These are phyloP conservation scores for Colletotrichum melonis DNA, from an alignment of 2,329 filamentous ascomycete genomes.

Conservation along the genomic window DNA sequence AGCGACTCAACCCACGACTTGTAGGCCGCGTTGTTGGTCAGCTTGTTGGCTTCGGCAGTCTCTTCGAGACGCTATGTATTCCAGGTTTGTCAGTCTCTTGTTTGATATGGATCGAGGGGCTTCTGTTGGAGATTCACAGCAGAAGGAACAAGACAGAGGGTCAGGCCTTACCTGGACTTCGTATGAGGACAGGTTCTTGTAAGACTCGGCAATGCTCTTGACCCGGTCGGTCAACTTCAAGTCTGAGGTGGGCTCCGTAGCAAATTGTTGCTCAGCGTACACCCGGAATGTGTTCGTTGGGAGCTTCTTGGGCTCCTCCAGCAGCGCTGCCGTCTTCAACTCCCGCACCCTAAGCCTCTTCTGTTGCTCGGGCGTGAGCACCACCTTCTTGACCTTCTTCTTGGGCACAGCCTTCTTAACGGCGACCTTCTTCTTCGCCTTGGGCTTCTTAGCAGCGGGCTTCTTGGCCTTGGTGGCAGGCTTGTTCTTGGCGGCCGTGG, in stretches of 20 bases:
- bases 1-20: constrained; percentile 62
- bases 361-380: constrained; percentile 52
- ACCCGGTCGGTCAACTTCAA: constrained; percentile 3
- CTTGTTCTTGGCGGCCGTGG: constrained; percentile 40
- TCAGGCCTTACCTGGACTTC: constrained; percentile 57
- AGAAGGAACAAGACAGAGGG: background rate
- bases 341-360: constrained; percentile 44
- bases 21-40: constrained; percentile 51
- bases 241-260: background rate
- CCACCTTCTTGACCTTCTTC: constrained; percentile 50
- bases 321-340: constrained; percentile 55
- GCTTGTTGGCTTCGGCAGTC: constrained; percentile 51
- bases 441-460: constrained; percentile 28
- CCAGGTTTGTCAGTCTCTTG: background rate
- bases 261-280: constrained; percentile 40
- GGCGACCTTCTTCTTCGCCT: constrained; percentile 34
- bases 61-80: constrained; percentile 49
- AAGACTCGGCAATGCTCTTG: constrained; percentile 45
- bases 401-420: constrained; percentile 43
- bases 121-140: background rate
- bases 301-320: constrained; percentile 50
- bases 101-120: background rate
- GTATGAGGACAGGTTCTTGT: constrained; percentile 50
- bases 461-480: constrained; percentile 40
- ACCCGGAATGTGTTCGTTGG: constrained; percentile 50